Conservation (phyloP, 2,329 filamentous ascomycete species). For the Aspergillus pseudonomiae region DNA sequence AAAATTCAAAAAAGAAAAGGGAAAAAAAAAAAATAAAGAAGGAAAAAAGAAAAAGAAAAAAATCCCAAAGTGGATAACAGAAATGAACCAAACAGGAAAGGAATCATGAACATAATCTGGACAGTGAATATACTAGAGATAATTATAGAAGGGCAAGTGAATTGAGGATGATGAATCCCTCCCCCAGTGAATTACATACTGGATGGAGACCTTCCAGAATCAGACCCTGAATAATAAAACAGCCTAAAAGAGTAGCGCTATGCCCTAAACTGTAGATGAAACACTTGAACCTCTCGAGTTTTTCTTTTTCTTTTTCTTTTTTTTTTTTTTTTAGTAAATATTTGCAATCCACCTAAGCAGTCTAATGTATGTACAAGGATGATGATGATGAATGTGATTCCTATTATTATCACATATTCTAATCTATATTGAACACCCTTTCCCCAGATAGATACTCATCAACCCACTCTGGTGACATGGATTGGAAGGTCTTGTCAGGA, state of each 20-base stretch:
- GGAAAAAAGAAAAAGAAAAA: conserved; percentile 3
- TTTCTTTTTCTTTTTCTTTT: conserved; percentile 7
- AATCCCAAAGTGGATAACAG: not conserved
- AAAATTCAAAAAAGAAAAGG: conserved; percentile 1
- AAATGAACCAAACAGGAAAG: not conserved
- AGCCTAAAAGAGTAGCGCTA: conserved; percentile 11
- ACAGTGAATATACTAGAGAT: conserved; percentile 5
- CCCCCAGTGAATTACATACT: conserved; percentile 3
- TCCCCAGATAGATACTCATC: not conserved
- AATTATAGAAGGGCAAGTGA: conserved; percentile 12
- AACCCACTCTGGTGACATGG: not conserved
- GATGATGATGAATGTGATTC: conserved; percentile 5
- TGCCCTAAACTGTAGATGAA: conserved; percentile 16
- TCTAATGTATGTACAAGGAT: not conserved
- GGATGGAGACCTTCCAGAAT: conserved; percentile 9
- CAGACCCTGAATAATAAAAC: conserved; percentile 16
- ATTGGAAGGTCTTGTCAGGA: not conserved
- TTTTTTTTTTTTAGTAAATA: not conserved
- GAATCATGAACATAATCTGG: conserved; percentile 5
- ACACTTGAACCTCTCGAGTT: conserved; percentile 7
- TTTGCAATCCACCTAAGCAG: not conserved
- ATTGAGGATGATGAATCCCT: conserved; percentile 11
- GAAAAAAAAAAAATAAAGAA: not conserved
- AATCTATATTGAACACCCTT: conserved; percentile 1
- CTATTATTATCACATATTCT: conserved; percentile 1